A percentile compares a stretch with the other conserved stretches of the same genome.
Conservation (phyloP, 495 filamentous ascomycete species). For the Pyrenula massariospora region DNA sequence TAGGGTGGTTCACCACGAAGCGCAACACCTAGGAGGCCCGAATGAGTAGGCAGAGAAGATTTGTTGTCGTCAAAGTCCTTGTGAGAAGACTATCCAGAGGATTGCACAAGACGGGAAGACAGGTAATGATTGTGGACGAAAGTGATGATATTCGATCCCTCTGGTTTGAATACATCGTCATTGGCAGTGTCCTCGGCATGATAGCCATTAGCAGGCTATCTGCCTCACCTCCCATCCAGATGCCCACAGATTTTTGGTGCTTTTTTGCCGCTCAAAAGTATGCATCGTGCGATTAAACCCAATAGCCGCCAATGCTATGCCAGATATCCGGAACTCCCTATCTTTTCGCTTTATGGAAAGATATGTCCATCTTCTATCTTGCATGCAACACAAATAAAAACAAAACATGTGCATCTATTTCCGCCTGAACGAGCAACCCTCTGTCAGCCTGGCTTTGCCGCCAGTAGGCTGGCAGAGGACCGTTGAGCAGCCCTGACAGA, state of each 20-base stretch:
- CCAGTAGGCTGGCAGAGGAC: constrained; percentile 97
- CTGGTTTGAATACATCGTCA: not conserved
- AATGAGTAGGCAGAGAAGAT: no score
- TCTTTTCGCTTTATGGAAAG: constrained; percentile 24
- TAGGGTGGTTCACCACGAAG: no score
- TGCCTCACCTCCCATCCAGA: not conserved
- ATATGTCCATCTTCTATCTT: constrained; percentile 70
- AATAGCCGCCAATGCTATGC: constrained; percentile 19
- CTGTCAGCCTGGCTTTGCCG: constrained; percentile 92
- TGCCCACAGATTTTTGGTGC: not conserved
- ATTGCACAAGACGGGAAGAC: no score
- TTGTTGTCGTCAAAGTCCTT: no score
- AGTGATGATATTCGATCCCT: not conserved
- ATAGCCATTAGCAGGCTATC: not conserved
- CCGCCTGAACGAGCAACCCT: constrained; percentile 98
- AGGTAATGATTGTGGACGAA: not conserved
- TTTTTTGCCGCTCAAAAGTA: not conserved
- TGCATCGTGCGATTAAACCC: not conserved
- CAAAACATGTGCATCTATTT: constrained; percentile 62
- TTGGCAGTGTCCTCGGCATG: not conserved
- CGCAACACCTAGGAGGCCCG: no score
- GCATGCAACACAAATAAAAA: constrained; percentile 26
- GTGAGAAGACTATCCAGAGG: no score
- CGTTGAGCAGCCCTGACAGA: constrained; percentile 95
- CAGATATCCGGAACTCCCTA: constrained; percentile 81